Evolutionary conservation across 495 filamentous ascomycete species (phyloP).

Genomic region (Xylaria longipes): DNA sequence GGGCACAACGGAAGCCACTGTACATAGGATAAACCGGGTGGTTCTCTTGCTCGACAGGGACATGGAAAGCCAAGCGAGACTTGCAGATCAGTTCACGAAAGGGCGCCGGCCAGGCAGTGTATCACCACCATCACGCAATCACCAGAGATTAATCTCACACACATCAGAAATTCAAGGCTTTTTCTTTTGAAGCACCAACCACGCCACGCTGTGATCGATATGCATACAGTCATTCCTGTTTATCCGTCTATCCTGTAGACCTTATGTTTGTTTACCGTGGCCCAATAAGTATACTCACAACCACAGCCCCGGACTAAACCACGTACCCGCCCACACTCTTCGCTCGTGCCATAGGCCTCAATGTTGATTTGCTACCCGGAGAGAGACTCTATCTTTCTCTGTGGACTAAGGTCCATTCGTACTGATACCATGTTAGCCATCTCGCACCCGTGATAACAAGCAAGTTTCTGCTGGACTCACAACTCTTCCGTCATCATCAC

Average conservation of each 20-base stretch:
- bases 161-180: constrained; percentile 11
- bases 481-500: constrained; percentile 88
- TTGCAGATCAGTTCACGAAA: background rate
- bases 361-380: constrained; percentile 3
- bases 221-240: background rate
- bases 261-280: background rate
- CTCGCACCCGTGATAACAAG: background rate
- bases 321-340: constrained; percentile 29
- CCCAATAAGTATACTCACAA: background rate
- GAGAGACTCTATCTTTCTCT: constrained; percentile 54
- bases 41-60: background rate
- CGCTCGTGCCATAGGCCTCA: constrained; percentile 18
- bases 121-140: constrained; percentile 16
- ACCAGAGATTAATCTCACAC: constrained; percentile 1
- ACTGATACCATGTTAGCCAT: constrained; percentile 56
- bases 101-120: constrained; percentile 1
- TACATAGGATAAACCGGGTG: background rate
- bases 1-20: background rate
- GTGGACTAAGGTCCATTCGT: constrained; percentile 89
- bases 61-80: background rate
- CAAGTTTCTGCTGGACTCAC: constrained; percentile 42
- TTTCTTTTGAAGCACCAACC: constrained; percentile 6
- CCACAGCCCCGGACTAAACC: background rate
- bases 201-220: background rate
- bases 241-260: constrained; percentile 16